phyloP scores from a whole-genome alignment of 2,329 filamentous ascomycete genomes.

The Neonectria magnoliae region DNA sequence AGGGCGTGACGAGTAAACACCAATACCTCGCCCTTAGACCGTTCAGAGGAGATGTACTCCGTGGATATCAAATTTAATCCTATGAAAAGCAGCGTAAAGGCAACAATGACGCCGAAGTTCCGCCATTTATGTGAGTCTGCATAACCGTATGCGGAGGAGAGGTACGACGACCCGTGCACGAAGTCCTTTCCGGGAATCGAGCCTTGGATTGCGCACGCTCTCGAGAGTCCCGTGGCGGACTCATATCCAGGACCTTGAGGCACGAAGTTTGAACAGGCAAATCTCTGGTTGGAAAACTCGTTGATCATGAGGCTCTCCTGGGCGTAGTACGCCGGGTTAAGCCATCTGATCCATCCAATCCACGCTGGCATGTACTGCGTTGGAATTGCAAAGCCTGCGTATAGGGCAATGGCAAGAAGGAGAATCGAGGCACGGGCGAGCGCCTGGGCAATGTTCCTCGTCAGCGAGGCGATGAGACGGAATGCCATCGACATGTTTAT shows the following conservation, averaged over 20 bases:
- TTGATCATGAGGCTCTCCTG: constrained; percentile 31
- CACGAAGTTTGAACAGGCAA: constrained; percentile 16
- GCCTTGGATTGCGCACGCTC: constrained; percentile 19
- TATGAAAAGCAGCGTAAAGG: constrained; percentile 63
- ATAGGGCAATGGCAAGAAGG: constrained; percentile 62
- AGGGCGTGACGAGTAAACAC: constrained; percentile 21
- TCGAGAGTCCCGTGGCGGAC: not conserved
- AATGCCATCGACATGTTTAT: constrained; percentile 36
- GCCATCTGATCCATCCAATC: constrained; percentile 68
- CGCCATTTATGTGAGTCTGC: constrained; percentile 56
- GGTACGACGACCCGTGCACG: constrained; percentile 16
- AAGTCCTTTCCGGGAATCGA: constrained; percentile 16
- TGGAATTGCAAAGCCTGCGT: constrained; percentile 37
- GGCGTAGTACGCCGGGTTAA: constrained; percentile 69
- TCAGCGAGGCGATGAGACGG: constrained; percentile 34
- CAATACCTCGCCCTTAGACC: constrained; percentile 23
- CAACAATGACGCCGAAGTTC: constrained; percentile 71
- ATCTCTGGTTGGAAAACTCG: constrained; percentile 17
- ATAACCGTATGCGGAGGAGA: constrained; percentile 18
- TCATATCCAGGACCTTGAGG: constrained; percentile 14
- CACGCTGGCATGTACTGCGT: constrained; percentile 22
- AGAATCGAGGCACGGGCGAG: constrained; percentile 62
- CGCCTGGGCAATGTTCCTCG: constrained; percentile 34
- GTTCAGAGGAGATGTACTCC: constrained; percentile 14
- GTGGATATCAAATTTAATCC: constrained; percentile 14